Evolutionary conservation across 2,329 filamentous ascomycete species (phyloP).

Genomic region (Verticillium dahliae): DNA sequence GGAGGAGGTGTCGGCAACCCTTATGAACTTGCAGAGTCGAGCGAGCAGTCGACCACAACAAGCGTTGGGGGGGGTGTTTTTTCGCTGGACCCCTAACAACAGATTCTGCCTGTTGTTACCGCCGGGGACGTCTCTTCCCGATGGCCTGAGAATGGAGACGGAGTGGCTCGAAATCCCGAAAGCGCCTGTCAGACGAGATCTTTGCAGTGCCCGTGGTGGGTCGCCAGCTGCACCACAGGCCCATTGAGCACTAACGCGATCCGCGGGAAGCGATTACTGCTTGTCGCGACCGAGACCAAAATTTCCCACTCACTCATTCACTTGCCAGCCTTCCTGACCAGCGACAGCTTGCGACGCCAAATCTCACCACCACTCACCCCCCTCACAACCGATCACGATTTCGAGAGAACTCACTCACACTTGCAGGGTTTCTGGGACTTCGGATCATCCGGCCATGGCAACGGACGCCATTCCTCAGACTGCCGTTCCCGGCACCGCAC

Average conservation of each 20-base stretch:
- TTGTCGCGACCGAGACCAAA: not conserved
- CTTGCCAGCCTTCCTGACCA: not conserved
- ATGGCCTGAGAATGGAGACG: constrained; percentile 7
- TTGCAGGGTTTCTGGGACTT: not conserved
- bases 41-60: not conserved
- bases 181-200: not conserved
- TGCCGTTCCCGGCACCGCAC: constrained; percentile 74
- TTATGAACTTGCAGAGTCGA: not conserved
- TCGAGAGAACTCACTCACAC: not conserved
- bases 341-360: not conserved
- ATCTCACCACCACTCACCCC: not conserved
- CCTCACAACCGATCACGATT: not conserved
- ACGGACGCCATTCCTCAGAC: constrained; percentile 37
- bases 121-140: constrained; percentile 7
- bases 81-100: constrained; percentile 7
- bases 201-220: not conserved
- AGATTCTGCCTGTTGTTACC: constrained; percentile 11
- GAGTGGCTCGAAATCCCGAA: not conserved
- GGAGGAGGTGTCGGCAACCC: not conserved
- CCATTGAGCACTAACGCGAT: not conserved
- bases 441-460: constrained; percentile 18
- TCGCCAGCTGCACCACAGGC: not conserved
- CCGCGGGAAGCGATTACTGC: not conserved
- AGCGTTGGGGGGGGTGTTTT: constrained; percentile 11
- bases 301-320: not conserved